phyloP scores from a whole-genome alignment of 352 stramenopile genomes.

The Globisporangium carolinianum region DNA sequence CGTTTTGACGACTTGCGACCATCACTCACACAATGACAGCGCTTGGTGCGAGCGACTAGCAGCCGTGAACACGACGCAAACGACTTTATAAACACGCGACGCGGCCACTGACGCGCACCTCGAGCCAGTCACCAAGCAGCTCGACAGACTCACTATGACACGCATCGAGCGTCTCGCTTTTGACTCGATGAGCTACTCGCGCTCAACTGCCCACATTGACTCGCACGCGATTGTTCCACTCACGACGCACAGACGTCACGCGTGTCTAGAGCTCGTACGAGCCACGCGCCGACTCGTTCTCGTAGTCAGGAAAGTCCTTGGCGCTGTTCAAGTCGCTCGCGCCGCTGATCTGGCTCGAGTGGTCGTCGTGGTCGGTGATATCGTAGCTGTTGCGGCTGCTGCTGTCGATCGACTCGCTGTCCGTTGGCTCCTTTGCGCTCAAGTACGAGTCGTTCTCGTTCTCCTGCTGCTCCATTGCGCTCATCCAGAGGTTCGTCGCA shows the following conservation, averaged over 20 bases:
- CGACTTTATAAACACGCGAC: too few relatives aligned
- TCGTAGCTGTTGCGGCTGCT: conserved; percentile 61
- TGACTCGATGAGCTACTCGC: too few relatives aligned
- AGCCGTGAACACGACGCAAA: too few relatives aligned
- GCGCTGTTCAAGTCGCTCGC: conserved; percentile 50
- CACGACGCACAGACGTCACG: not conserved
- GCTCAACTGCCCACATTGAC: not conserved
- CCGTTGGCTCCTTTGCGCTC: conserved; percentile 42
- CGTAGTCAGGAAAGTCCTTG: conserved; percentile 69
- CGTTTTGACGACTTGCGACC: too few relatives aligned
- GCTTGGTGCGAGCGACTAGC: too few relatives aligned
- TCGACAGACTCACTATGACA: too few relatives aligned
- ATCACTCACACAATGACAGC: too few relatives aligned
- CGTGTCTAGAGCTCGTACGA: conserved; percentile 69
- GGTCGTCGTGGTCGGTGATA: conserved; percentile 57
- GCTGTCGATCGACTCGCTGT: conserved; percentile 30
- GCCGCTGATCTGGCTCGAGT: conserved; percentile 66
- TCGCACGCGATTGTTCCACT: not conserved
- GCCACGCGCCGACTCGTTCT: conserved; percentile 62
- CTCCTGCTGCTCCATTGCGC: conserved; percentile 56
- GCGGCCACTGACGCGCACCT: too few relatives aligned
- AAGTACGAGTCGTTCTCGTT: conserved; percentile 73
- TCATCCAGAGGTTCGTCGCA: conserved; percentile 70
- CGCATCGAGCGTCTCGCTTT: too few relatives aligned
- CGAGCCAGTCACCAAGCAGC: too few relatives aligned